Evolutionary conservation across 2,329 filamentous ascomycete genomes (phyloP).

Genomic region (Neonectria sp.): DNA sequence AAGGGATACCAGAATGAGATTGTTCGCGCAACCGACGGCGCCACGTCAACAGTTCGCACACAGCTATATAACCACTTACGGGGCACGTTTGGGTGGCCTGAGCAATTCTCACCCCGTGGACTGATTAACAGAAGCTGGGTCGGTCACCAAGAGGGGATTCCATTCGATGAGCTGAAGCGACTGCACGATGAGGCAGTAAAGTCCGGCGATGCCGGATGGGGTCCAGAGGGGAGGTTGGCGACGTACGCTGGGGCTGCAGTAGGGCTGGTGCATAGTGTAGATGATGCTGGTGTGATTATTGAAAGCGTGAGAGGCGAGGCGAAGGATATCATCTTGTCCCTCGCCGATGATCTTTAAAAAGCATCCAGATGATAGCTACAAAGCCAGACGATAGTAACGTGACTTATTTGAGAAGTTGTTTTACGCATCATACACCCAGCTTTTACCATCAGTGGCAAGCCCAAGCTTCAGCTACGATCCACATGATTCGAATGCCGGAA

Average conservation of each 20-base stretch:
- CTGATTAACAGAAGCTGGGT: constrained; percentile 57
- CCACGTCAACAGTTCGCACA: constrained; percentile 56
- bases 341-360: neutral
- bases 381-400: neutral
- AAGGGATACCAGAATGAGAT: constrained; percentile 61
- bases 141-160: constrained; percentile 53
- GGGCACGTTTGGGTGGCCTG: constrained; percentile 58
- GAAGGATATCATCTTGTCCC: constrained; percentile 12
- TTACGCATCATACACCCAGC: neutral
- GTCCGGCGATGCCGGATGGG: constrained; percentile 62
- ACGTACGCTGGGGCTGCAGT: constrained; percentile 65
- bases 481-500: no score
- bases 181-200: constrained; percentile 54
- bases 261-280: constrained; percentile 60
- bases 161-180: constrained; percentile 62
- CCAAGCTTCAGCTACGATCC: neutral
- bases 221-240: constrained; percentile 62
- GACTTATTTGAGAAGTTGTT: neutral
- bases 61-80: constrained; percentile 62
- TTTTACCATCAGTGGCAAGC: neutral
- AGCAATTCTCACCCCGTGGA: constrained; percentile 56
- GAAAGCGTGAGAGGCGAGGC: constrained; percentile 49
- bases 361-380: neutral
- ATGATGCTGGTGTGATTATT: constrained; percentile 58
- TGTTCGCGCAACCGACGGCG: constrained; percentile 58